Base-by-base conservation (phyloP, 345 rosid species). In the Brassica cretica region DNA sequence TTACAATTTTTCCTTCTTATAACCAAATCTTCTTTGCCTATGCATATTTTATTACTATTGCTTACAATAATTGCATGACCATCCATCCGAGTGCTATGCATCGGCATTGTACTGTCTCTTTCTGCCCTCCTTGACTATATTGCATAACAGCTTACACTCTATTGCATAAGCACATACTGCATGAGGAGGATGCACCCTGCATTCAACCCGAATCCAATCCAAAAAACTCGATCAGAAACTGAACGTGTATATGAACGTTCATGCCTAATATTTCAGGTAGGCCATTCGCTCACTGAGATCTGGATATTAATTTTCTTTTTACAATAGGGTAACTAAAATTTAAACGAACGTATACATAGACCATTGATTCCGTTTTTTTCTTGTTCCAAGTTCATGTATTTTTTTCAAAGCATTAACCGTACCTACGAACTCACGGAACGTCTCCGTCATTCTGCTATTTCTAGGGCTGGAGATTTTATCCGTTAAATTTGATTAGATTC, bases 391-490 rank as follows among this genome's bases (percentile, higher is more conserved):
- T 51, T 51, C 56, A 46, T 12, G 16, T 51, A 7, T 7, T 35
- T 35, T 35, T 27, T 27, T 27, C 18, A 51, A 51, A 51, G 56
- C 18, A 51, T 51, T n/a, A 14, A n/a, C 56, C 56, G 6, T 76
- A 76, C 46, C n/a, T 69, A 46, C 75, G 74, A 72, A 58, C 68
- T 64, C 73, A 66, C 68, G 73, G 41, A 44, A 68, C 64, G 64
- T 66, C 68, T 59, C 33, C 73, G 8, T 72, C 77, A 66, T 32
- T 30, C 27, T 72, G 4, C 64, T 72, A 58, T 44, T 66, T 51
- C 21, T 4, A 21, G 24, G 24, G 24, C 24, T 21, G 24, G 24
- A 1, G 2, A 21, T 21, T 21, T 21, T 21, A 21, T 21, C 24
- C 24, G 24, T 21, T 21, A 21, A 21, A 21, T 21, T 21, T 21